These are phyloP conservation scores for Monosporascus sp. DNA, from an alignment of 2,329 filamentous ascomycete genomes.

Conservation along the genomic window DNA sequence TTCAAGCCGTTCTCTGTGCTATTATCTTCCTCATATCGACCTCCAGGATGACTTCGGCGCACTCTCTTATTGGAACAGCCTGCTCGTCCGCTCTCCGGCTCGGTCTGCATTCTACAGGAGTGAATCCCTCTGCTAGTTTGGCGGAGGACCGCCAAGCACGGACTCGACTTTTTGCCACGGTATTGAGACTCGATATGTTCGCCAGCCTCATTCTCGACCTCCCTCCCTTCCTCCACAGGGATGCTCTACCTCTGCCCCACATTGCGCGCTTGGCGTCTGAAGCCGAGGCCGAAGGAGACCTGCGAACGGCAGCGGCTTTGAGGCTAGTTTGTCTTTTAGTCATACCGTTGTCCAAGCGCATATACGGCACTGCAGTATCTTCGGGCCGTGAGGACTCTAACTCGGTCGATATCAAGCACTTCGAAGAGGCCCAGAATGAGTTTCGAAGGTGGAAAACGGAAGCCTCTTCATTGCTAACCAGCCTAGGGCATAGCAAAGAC, in stretches of 20 bases:
- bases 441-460: constrained; percentile 2
- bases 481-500: constrained; percentile 1
- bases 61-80: constrained; percentile 3
- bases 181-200: constrained; percentile 3
- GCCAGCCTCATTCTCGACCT: constrained; percentile 2
- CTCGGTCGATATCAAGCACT: background rate
- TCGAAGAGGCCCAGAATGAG: constrained; percentile 2
- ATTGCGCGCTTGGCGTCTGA: background rate
- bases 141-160: background rate
- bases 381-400: background rate
- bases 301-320: constrained; percentile 2
- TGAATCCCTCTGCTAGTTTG: background rate
- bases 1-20: constrained; percentile 3
- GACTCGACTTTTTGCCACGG: background rate
- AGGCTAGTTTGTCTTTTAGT: constrained; percentile 3
- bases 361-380: background rate
- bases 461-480: constrained; percentile 1
- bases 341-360: constrained; percentile 1
- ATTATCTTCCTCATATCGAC: constrained; percentile 5
- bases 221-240: constrained; percentile 3
- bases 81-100: constrained; percentile 3
- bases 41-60: constrained; percentile 1
- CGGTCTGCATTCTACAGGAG: constrained; percentile 1
- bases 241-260: background rate
- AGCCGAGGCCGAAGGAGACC: constrained; percentile 1